phyloP scores from a whole-genome alignment of 2,329 filamentous ascomycete genomes.

The Talaromyces sp. region DNA sequence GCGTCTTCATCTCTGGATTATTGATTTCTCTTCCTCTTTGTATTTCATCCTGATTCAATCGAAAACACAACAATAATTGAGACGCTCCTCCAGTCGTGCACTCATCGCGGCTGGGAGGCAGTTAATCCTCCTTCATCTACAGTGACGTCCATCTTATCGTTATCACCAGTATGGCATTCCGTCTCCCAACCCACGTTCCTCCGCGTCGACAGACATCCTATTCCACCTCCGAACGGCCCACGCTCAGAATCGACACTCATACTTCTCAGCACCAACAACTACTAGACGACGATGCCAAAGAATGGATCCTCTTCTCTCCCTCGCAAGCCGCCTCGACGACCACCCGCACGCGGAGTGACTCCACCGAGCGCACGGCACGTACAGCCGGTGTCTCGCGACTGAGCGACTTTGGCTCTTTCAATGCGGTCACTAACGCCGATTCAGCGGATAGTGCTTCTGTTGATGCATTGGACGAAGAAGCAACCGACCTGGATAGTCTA shows the following conservation, averaged over 20 bases:
- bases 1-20: neutral
- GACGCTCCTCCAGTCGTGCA: slow-evolving; percentile 3
- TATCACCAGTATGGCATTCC: slow-evolving; percentile 31
- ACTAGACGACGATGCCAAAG: slow-evolving; percentile 65
- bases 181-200: slow-evolving; percentile 33
- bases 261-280: slow-evolving; percentile 25
- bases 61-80: neutral
- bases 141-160: neutral
- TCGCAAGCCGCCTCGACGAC: slow-evolving; percentile 58
- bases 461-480: slow-evolving; percentile 41
- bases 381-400: slow-evolving; percentile 66
- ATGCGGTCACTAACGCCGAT: slow-evolving; percentile 52
- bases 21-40: neutral
- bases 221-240: slow-evolving; percentile 21
- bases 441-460: slow-evolving; percentile 42
- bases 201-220: slow-evolving; percentile 30
- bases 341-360: slow-evolving; percentile 63
- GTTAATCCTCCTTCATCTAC: neutral
- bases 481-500: slow-evolving; percentile 82
- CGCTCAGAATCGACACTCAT: neutral
- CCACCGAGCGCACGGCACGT: slow-evolving; percentile 58
- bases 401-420: slow-evolving; percentile 76
- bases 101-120: neutral
- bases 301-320: slow-evolving; percentile 95
- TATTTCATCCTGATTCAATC: neutral